Base-by-base conservation (phyloP, 192 early-diverging fungal species). In the Linnemannia elongata region DNA sequence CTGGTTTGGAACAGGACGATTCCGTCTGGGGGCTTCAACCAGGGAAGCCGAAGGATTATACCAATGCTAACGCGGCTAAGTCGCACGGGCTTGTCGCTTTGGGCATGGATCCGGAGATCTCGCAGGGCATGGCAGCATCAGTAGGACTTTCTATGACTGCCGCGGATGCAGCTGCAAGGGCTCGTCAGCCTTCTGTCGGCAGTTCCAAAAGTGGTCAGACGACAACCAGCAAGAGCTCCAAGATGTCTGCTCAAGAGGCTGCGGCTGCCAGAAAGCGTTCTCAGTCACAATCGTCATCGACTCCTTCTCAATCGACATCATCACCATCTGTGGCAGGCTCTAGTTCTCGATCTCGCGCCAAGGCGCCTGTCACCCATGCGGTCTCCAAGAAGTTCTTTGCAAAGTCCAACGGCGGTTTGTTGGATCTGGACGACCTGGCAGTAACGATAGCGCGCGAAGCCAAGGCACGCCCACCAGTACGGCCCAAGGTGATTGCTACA, bases 381-480 rank as follows among this genome's bases (percentile, higher is more conserved):
- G 68, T 79, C 13, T 72, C 85, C 1, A 71, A 77, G 45, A 80
- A 81, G 47, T 71, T 81, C 33, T 87, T 87, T 45, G 36, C 75
- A 42, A 87, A 87, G 66, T 76, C 75, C 3, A 87, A 54, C 45
- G 66, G 79, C 35, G 72, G 79, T 5, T 6, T 87, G 39, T 72
- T 87, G 69, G 85, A 87, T 42, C 36, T 87, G 38, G 85, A 87
- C 10, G 52, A 68, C 33, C 57, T 87, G 33, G 85, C 85, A n/a
- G 75, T 79, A 6, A 87, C 80, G 5, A 72, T 81, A 54, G 85
- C 85, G 35, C 71, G 75, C 6, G 76, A 87, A n/a, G 47, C 75
- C 3, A 82, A 77, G 41, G 22, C 60, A 18, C 66, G 55, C n/a
- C 75, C 33, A 45, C 45, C 13, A 33, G 13, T 42, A n/a, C 74